These are phyloP conservation scores for Diplodia scrobiculata DNA, from an alignment of 2,329 filamentous ascomycete species.

Conservation along the genomic window DNA sequence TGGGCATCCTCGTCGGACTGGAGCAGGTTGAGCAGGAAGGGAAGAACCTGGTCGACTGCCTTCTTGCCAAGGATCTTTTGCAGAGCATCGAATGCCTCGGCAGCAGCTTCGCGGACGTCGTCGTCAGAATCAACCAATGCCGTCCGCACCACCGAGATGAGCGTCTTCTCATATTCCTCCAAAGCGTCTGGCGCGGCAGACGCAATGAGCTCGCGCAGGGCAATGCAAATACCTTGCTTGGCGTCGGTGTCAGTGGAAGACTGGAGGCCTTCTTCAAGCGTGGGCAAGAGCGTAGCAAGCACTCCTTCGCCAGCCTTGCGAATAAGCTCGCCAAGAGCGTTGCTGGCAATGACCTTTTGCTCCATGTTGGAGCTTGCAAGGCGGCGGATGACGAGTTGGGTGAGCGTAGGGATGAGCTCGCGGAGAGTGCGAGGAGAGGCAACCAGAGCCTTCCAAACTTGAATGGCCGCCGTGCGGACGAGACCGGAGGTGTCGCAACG, in stretches of 20 bases:
- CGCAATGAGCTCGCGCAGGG: slow-evolving; percentile 86
- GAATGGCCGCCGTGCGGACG: slow-evolving; percentile 84
- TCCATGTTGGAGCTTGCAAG: slow-evolving; percentile 96
- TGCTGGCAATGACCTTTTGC: slow-evolving; percentile 97
- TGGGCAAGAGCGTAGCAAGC: slow-evolving; percentile 81
- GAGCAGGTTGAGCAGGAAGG: slow-evolving; percentile 85
- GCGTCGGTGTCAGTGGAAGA: slow-evolving; percentile 83
- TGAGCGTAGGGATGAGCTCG: slow-evolving; percentile 91
- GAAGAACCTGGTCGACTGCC: slow-evolving; percentile 92
- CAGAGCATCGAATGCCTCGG: slow-evolving; percentile 93
- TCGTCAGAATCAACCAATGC: slow-evolving; percentile 87
- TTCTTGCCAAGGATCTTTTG: slow-evolving; percentile 93
- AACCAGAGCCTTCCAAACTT: slow-evolving; percentile 96
- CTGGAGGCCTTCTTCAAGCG: slow-evolving; percentile 86
- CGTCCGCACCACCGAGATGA: slow-evolving; percentile 90
- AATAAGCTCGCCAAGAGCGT: slow-evolving; percentile 93
- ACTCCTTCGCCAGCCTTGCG: slow-evolving; percentile 95
- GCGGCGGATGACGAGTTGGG: slow-evolving; percentile 89
- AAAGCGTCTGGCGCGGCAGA: slow-evolving; percentile 86
- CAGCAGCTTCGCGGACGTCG: slow-evolving; percentile 91
- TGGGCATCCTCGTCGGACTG: slow-evolving; percentile 83
- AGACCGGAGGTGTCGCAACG: slow-evolving; percentile 93
- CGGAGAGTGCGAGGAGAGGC: slow-evolving; percentile 89
- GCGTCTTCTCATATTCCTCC: slow-evolving; percentile 90
- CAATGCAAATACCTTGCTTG: slow-evolving; percentile 96